These are phyloP conservation scores for Alternaria metachromatica DNA, from an alignment of 2,329 filamentous ascomycete genomes.

Conservation along the genomic window DNA sequence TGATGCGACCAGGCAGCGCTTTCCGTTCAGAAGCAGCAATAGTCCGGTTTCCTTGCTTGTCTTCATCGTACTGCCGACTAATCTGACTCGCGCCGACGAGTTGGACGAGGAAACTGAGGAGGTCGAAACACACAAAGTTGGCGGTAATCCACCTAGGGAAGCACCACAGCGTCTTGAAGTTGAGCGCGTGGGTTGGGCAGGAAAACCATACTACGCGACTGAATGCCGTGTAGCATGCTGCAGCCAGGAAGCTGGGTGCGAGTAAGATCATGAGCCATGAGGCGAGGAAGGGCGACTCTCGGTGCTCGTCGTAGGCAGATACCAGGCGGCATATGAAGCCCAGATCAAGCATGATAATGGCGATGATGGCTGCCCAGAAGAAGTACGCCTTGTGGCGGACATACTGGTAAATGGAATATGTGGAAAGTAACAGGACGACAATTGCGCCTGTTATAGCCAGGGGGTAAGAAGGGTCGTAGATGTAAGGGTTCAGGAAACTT, in stretches of 20 bases:
- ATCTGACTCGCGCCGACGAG: slow-evolving; percentile 54
- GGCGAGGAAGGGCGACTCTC: slow-evolving; percentile 48
- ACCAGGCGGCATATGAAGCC: slow-evolving; percentile 61
- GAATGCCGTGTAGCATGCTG: slow-evolving; percentile 59
- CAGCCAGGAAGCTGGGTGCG: slow-evolving; percentile 58
- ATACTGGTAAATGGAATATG: slow-evolving; percentile 42
- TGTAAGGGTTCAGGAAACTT: slow-evolving; percentile 51
- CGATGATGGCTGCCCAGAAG: slow-evolving; percentile 45
- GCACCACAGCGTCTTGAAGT: slow-evolving; percentile 53
- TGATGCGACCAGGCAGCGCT: slow-evolving; percentile 38
- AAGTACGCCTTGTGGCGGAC: slow-evolving; percentile 46
- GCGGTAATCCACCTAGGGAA: slow-evolving; percentile 54
- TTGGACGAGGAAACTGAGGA: slow-evolving; percentile 58
- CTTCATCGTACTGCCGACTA: slow-evolving; percentile 40
- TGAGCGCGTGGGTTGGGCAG: slow-evolving; percentile 47
- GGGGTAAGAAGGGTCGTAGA: slow-evolving; percentile 56
- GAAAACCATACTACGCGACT: slow-evolving; percentile 55
- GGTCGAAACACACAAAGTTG: slow-evolving; percentile 57
- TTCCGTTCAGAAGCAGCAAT: slow-evolving; percentile 46
- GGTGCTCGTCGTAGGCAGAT: slow-evolving; percentile 45
- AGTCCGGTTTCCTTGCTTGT: slow-evolving; percentile 48
- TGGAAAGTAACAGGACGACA: slow-evolving; percentile 49
- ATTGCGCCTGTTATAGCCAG: slow-evolving; percentile 53
- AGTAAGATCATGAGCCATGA: slow-evolving; percentile 57
- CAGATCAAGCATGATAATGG: slow-evolving; percentile 54